These are phyloP conservation scores for Didymella arachidicola DNA, from an alignment of 2,329 filamentous ascomycete species.

Conservation along the genomic window DNA sequence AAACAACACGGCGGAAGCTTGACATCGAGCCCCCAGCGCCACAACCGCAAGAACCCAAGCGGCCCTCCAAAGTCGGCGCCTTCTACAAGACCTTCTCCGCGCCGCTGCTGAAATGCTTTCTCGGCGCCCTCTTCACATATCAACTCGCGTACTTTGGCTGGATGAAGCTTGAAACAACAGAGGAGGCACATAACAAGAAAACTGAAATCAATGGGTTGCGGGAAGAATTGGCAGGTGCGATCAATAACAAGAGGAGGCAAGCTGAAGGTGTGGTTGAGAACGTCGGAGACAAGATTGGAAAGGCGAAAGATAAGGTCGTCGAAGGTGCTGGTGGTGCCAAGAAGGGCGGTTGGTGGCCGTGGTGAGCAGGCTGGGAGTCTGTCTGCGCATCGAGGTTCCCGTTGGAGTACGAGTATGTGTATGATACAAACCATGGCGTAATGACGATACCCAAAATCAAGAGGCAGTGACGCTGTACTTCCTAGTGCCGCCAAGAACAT, in stretches of 20 bases:
- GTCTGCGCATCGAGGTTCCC: neutral
- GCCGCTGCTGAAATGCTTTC: slow-evolving; percentile 75
- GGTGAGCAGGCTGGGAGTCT: slow-evolving; percentile 20
- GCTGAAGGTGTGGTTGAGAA: slow-evolving; percentile 18
- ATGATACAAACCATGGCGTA: neutral
- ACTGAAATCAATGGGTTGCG: slow-evolving; percentile 34
- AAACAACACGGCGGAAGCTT: slow-evolving; percentile 3
- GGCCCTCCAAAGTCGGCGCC: slow-evolving; percentile 48
- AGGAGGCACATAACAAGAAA: slow-evolving; percentile 65
- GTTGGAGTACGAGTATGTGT: neutral
- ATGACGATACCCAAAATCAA: slow-evolving; percentile 6
- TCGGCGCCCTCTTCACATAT: slow-evolving; percentile 79
- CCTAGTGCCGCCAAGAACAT: neutral
- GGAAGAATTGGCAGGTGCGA: slow-evolving; percentile 33
- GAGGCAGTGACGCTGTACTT: neutral
- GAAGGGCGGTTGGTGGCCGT: slow-evolving; percentile 38
- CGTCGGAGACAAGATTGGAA: slow-evolving; percentile 22
- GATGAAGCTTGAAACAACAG: slow-evolving; percentile 76
- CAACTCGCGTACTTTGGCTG: slow-evolving; percentile 79
- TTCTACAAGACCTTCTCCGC: slow-evolving; percentile 80
- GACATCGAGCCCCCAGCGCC: slow-evolving; percentile 13
- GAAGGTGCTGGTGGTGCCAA: slow-evolving; percentile 26
- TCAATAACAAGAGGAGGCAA: slow-evolving; percentile 27
- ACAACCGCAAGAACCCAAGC: slow-evolving; percentile 47
- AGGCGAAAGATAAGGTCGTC: slow-evolving; percentile 26